Evolutionary conservation across 768 basidiomycete genomes (phyloP).

Genomic region (Grammothele lineata): DNA sequence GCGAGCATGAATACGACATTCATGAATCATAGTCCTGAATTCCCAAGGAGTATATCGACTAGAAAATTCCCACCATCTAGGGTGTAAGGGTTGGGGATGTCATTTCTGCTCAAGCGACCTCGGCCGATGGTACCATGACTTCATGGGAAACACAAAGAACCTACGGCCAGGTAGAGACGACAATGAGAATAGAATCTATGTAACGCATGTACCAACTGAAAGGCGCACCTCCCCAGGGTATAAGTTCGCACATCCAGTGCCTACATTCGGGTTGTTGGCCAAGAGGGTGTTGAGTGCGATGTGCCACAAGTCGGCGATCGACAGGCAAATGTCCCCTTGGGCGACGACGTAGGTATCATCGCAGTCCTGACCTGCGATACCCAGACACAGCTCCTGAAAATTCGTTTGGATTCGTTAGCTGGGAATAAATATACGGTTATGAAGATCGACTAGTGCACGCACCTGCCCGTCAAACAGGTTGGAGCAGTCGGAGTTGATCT

Average conservation of each 20-base stretch:
- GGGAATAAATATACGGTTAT: background rate
- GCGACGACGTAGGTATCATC: constrained; percentile 41
- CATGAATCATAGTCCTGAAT: too few relatives aligned
- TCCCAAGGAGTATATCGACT: too few relatives aligned
- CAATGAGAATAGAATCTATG: too few relatives aligned
- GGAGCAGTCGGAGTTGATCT: constrained; percentile 47
- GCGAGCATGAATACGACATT: too few relatives aligned
- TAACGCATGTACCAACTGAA: too few relatives aligned
- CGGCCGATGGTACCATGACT: too few relatives aligned
- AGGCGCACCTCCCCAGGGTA: constrained; percentile 51
- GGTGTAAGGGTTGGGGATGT: too few relatives aligned
- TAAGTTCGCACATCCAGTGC: constrained; percentile 48
- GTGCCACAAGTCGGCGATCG: constrained; percentile 35
- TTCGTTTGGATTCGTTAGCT: background rate
- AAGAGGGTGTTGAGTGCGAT: constrained; percentile 45
- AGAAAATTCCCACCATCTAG: too few relatives aligned
- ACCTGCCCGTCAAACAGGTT: constrained; percentile 53
- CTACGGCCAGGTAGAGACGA: too few relatives aligned
- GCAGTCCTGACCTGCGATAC: constrained; percentile 55
- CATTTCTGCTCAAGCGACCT: too few relatives aligned
- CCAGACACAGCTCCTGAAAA: constrained; percentile 53
- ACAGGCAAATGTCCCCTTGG: constrained; percentile 45
- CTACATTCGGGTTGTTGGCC: constrained; percentile 64
- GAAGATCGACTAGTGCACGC: constrained; percentile 2
- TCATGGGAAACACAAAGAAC: too few relatives aligned